A percentile compares a stretch with the other conserved stretches of the same genome.
phyloP scores from a whole-genome alignment of 2,329 filamentous ascomycete genomes.

The Aspergillus sp. region DNA sequence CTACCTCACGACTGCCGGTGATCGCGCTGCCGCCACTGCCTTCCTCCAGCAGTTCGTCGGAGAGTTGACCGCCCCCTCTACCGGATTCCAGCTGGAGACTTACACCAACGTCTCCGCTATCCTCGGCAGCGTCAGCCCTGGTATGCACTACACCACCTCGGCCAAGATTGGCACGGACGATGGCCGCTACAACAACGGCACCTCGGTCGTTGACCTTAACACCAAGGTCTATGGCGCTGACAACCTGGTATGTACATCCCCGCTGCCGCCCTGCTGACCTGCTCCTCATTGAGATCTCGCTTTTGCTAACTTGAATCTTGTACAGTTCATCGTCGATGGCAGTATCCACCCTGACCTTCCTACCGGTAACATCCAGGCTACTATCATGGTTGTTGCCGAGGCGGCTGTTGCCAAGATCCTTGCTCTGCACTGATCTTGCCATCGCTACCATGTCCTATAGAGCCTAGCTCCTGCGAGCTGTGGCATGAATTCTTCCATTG shows the following conservation, averaged over 20 bases:
- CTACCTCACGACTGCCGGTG: constrained; percentile 27
- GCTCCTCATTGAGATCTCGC: too few relatives aligned
- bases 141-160: constrained; percentile 18
- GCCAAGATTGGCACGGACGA: constrained; percentile 24
- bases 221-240: constrained; percentile 19
- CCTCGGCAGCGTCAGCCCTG: constrained; percentile 39
- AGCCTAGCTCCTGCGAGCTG: not conserved
- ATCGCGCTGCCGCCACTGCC: constrained; percentile 21
- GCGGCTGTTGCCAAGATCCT: constrained; percentile 51
- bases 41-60: constrained; percentile 26
- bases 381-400: constrained; percentile 67
- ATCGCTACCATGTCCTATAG: not conserved
- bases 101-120: constrained; percentile 29
- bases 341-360: constrained; percentile 51
- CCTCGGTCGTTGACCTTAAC: constrained; percentile 22
- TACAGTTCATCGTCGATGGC: constrained; percentile 30
- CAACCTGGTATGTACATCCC: constrained; percentile 49
- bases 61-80: constrained; percentile 23
- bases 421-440: constrained; percentile 44
- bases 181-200: constrained; percentile 19
- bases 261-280: not conserved
- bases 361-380: constrained; percentile 67
- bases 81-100: constrained; percentile 26
- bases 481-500: too few relatives aligned
- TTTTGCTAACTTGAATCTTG: constrained; percentile 8